These are phyloP conservation scores for Nicotiana otophora DNA, from an alignment of 257 asterid genomes.

Conservation along the genomic window DNA sequence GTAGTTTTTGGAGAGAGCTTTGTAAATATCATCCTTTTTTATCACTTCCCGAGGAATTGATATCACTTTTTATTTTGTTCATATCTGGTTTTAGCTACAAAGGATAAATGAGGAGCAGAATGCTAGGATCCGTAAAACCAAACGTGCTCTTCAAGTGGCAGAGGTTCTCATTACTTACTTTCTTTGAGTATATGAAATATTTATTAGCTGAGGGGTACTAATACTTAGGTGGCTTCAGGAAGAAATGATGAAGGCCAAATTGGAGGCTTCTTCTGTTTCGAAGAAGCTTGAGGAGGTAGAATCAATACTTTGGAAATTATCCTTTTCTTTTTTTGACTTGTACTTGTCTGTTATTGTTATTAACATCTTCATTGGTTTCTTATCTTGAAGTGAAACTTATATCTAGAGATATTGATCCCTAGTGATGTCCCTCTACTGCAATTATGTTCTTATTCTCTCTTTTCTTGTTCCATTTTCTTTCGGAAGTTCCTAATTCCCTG, in stretches of 20 bases:
- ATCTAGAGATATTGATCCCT: background rate
- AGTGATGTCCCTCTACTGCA: background rate
- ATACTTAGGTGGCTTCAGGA: conserved; percentile 30
- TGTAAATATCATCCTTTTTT: background rate
- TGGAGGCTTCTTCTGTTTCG: conserved; percentile 34
- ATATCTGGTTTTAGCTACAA: conserved; percentile 26
- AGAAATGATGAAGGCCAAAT: conserved; percentile 41
- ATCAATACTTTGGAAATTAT: background rate
- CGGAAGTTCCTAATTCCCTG: background rate
- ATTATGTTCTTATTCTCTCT: background rate
- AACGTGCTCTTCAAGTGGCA: conserved; percentile 37
- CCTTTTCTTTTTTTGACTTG: background rate
- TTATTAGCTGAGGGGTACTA: conserved; percentile 8
- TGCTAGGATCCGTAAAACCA: conserved; percentile 32
- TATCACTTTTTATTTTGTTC: background rate
- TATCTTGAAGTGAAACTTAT: background rate
- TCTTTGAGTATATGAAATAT: background rate
- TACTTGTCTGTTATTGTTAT: background rate
- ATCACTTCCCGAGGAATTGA: background rate
- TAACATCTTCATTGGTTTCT: too few species aligned
- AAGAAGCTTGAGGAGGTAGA: conserved; percentile 35
- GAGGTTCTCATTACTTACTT: conserved; percentile 30
- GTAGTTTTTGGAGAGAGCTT: background rate
- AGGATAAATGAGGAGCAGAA: conserved; percentile 36
- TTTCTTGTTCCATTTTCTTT: background rate